Percentiles rank a stretch among this genome's conserved stretches.
These are phyloP conservation scores for Ophiostoma quercus DNA, from an alignment of 2,329 filamentous ascomycete species.

Conservation along the genomic window DNA sequence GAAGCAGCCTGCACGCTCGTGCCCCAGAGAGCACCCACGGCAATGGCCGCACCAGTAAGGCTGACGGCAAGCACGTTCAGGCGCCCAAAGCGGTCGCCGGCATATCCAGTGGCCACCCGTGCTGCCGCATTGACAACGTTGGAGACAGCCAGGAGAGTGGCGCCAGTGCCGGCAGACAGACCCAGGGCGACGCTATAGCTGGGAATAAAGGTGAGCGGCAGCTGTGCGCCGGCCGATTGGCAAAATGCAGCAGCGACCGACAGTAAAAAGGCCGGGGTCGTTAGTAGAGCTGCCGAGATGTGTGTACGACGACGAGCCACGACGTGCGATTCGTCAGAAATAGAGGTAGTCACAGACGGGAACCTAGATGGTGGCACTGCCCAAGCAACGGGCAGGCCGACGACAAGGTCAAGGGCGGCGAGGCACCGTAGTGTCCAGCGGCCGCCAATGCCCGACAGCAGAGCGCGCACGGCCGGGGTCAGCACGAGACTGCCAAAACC, in stretches of 20 bases:
- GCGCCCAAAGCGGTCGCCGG: slow-evolving; percentile 43
- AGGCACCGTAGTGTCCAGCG: slow-evolving; percentile 42
- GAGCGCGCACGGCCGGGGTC: slow-evolving; percentile 37
- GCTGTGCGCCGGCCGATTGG: slow-evolving; percentile 42
- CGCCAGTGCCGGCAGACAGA: slow-evolving; percentile 38
- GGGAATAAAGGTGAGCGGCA: slow-evolving; percentile 45
- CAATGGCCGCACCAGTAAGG: slow-evolving; percentile 19
- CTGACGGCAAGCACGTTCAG: slow-evolving; percentile 42
- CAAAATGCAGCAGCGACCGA: slow-evolving; percentile 75
- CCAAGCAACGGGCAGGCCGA: slow-evolving; percentile 39
- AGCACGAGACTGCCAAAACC: slow-evolving; percentile 41
- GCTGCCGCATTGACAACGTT: slow-evolving; percentile 44
- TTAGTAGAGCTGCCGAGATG: slow-evolving; percentile 59
- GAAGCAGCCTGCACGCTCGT: slow-evolving; percentile 22
- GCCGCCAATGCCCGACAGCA: slow-evolving; percentile 41
- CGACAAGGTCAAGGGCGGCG: slow-evolving; percentile 36
- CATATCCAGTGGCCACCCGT: slow-evolving; percentile 41
- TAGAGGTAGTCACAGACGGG: background rate
- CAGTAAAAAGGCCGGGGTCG: slow-evolving; percentile 89
- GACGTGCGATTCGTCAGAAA: background rate
- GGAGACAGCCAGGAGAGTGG: slow-evolving; percentile 41
- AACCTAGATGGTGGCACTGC: slow-evolving; percentile 39
- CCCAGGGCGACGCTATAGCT: slow-evolving; percentile 44
- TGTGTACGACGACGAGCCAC: slow-evolving; percentile 34
- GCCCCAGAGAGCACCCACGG: slow-evolving; percentile 27